These are phyloP conservation scores for Rhipidocladum racemiflorum DNA, from an alignment of 176 grass and related monocot species.

Conservation along the genomic window DNA sequence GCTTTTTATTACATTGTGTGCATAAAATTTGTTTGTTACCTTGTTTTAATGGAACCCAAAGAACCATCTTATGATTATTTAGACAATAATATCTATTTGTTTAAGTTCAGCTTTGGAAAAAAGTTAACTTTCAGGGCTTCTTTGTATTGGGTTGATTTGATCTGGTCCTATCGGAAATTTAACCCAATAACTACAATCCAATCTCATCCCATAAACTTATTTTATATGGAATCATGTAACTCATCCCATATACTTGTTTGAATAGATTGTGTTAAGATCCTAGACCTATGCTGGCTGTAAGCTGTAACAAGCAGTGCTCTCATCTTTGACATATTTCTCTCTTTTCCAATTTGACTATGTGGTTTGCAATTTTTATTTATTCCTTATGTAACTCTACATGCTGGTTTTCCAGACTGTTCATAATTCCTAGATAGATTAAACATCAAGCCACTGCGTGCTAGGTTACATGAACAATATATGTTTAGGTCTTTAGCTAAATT, in stretches of 20 bases:
- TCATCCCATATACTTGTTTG: not conserved
- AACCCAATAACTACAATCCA: not conserved
- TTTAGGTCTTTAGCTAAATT: not conserved
- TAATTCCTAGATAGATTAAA: not conserved
- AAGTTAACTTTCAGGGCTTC: not conserved
- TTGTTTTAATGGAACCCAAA: not conserved
- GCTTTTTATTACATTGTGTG: not conserved
- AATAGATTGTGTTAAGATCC: not conserved
- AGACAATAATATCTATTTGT: slow-evolving; percentile 1
- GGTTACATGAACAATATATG: not conserved
- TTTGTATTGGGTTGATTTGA: not conserved
- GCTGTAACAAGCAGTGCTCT: not conserved
- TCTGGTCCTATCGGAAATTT: not conserved
- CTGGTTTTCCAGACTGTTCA: not conserved
- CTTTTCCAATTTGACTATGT: not conserved
- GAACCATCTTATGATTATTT: not conserved
- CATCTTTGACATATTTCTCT: not conserved
- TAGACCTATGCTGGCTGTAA: not conserved
- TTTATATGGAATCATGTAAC: not conserved
- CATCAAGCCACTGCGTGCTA: not conserved
- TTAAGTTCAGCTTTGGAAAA: not conserved
- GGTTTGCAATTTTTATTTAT: not conserved
- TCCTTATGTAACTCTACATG: not conserved
- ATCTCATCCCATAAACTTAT: not conserved
- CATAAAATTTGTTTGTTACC: not conserved